Evolutionary conservation across 306 rosid genomes (phyloP).

Genomic region (Argentina anserina): DNA sequence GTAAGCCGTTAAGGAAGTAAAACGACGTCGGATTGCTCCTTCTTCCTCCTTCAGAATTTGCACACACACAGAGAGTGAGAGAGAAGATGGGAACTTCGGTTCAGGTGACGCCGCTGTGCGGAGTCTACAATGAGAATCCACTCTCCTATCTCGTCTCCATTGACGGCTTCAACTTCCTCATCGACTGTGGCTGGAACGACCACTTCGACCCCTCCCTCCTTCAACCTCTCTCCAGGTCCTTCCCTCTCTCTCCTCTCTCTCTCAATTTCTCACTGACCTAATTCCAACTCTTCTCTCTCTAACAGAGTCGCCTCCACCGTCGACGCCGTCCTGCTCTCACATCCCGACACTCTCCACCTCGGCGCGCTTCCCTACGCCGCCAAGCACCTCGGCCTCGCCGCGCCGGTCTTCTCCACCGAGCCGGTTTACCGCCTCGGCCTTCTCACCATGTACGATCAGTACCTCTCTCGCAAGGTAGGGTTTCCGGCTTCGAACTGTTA

Average conservation of each 20-base stretch:
- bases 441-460: slow-evolving; percentile 94
- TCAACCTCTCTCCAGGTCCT: slow-evolving; percentile 78
- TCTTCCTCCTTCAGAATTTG: background rate
- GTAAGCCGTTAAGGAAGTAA: background rate
- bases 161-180: slow-evolving; percentile 79
- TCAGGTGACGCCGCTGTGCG: slow-evolving; percentile 78
- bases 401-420: slow-evolving; percentile 77
- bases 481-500: background rate
- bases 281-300: background rate
- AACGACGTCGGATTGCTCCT: background rate
- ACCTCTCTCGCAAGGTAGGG: slow-evolving; percentile 72
- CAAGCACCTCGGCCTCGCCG: slow-evolving; percentile 79
- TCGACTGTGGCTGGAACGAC: slow-evolving; percentile 98
- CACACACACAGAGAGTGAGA: background rate
- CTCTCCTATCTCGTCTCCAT: slow-evolving; percentile 83
- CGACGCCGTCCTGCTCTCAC: slow-evolving; percentile 86
- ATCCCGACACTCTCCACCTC: slow-evolving; percentile 89
- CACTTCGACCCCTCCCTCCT: slow-evolving; percentile 85
- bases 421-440: slow-evolving; percentile 88
- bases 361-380: slow-evolving; percentile 89
- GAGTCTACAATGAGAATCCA: slow-evolving; percentile 93
- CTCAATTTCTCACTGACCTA: background rate
- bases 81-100: slow-evolving; percentile 84
- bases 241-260: slow-evolving; percentile 15
- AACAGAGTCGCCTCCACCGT: slow-evolving; percentile 75